Percentiles rank a stretch among this genome's conserved stretches.
Evolutionary conservation across 2,329 filamentous ascomycete genomes (phyloP).

Genomic region (Colletotrichum costaricense): DNA sequence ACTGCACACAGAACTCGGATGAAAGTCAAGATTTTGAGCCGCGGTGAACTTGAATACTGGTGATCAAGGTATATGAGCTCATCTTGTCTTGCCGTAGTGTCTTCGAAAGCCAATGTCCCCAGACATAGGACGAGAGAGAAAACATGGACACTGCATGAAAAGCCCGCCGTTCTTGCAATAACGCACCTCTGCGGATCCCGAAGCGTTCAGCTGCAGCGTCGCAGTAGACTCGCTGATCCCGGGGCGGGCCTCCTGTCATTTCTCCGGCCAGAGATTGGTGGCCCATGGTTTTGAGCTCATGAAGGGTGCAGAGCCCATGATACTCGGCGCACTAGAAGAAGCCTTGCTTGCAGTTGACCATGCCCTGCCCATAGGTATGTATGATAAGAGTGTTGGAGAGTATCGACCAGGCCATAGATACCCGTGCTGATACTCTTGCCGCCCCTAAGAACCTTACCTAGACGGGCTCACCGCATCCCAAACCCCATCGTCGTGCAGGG

Average conservation of each 20-base stretch:
- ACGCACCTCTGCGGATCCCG: slow-evolving; percentile 8
- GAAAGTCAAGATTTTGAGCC: neutral
- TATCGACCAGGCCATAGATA: neutral
- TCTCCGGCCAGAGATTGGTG: slow-evolving; percentile 8
- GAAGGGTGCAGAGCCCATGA: neutral
- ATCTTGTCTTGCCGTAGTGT: neutral
- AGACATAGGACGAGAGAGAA: slow-evolving; percentile 1
- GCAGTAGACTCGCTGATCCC: slow-evolving; percentile 26
- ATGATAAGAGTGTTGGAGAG: neutral
- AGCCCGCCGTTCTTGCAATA: slow-evolving; percentile 6
- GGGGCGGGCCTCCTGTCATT: slow-evolving; percentile 15
- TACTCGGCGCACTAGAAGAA: neutral
- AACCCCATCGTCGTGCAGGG: slow-evolving; percentile 33
- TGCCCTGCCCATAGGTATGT: neutral
- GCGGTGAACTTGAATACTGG: neutral
- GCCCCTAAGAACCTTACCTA: neutral
- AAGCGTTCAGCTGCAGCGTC: slow-evolving; percentile 15
- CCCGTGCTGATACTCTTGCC: neutral
- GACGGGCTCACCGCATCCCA: slow-evolving; percentile 30
- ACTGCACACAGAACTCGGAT: neutral
- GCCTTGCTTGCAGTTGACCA: slow-evolving; percentile 3
- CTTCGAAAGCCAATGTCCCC: neutral
- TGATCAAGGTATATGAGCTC: neutral
- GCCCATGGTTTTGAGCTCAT: neutral
- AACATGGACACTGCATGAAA: slow-evolving; percentile 11